Percentiles rank a stretch among this genome's conserved stretches.
These are phyloP conservation scores for Chaetomiaceae sp. DNA, from an alignment of 2,329 filamentous ascomycete genomes.

Conservation along the genomic window DNA sequence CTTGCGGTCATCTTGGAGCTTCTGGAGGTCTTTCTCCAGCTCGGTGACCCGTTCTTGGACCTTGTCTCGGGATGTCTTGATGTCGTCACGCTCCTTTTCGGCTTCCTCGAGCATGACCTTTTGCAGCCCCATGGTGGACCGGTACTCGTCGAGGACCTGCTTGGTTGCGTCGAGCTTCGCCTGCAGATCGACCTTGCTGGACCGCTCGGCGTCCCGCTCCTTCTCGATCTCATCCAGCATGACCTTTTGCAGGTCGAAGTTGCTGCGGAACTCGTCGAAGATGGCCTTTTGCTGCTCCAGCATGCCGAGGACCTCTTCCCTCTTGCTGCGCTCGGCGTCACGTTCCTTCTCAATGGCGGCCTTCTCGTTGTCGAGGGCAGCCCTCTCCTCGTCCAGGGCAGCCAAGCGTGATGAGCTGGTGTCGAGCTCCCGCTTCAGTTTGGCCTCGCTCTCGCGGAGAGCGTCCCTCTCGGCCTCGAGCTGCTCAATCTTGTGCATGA, in stretches of 20 bases:
- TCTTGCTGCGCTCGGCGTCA: constrained; percentile 19
- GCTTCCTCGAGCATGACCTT: constrained; percentile 33
- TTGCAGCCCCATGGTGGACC: constrained; percentile 35
- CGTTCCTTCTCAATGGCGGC: constrained; percentile 30
- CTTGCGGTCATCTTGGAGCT: constrained; percentile 22
- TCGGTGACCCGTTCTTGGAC: constrained; percentile 14
- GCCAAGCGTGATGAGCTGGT: constrained; percentile 31
- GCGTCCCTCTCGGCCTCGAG: constrained; percentile 34
- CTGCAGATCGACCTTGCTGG: constrained; percentile 21
- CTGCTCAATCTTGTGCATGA: constrained; percentile 35
- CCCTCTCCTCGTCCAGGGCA: constrained; percentile 28
- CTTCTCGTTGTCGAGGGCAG: constrained; percentile 28
- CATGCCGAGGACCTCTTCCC: constrained; percentile 32
- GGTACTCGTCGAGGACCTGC: constrained; percentile 31
- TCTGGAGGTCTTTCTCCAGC: constrained; percentile 21
- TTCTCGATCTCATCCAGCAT: constrained; percentile 34
- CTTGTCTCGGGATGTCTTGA: constrained; percentile 27
- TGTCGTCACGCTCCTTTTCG: constrained; percentile 34
- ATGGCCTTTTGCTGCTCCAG: constrained; percentile 34
- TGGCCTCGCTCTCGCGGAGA: constrained; percentile 30
- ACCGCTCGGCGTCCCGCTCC: constrained; percentile 24
- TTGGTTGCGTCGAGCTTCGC: constrained; percentile 33
- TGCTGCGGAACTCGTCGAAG: constrained; percentile 35
- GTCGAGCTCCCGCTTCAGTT: constrained; percentile 31
- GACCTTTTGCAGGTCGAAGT: constrained; percentile 34